Evolutionary conservation across 2,329 filamentous ascomycete genomes (phyloP), one percentile per base, ranked within the genome.

Genomic region (Colletotrichum falcatum): DNA sequence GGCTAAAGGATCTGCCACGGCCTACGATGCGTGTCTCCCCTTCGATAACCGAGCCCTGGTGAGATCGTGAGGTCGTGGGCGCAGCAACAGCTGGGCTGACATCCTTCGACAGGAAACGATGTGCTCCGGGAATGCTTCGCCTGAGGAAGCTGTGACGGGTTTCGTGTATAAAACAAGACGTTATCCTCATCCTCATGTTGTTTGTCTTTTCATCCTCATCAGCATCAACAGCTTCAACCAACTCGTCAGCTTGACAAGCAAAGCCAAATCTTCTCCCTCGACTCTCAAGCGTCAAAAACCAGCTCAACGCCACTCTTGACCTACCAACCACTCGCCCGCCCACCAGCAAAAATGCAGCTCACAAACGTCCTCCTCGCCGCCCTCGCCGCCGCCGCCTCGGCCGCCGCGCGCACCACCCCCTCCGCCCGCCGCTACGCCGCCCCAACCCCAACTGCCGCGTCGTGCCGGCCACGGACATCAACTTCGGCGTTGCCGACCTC

Each of bases 401-500:
- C 30, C 35, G 58, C 64, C 23, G 49, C 53, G n/a, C 26, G 56
- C 51, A 51, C 58, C 12, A 60, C 51, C 64, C 61, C 35, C 14
- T 44, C 67, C 44, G 58, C 51, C 28, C 67, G 63, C 30, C 66
- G 62, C 62, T 42, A 37, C 30, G 48, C 63, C 54, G 26, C 39
- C 44, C 35, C n/a, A 44, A 42, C 26, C 42, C 55, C n/a, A n/a
- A 26, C 12, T 70, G 64, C 64, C 49, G 44, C 33, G 35, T 60
- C 67, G 37, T 70, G 51, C 49, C 62, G 23, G 56, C 67, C 44
- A 23, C 42, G 26, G 67, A 70, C 44, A 30, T 54, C 8, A 66
- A 70, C 58, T 70, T 70, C 12, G 56, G 56, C 49, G 67, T 70
- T 35, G 63, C 64, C 8, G 64, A 66, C 64, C 58, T 67, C 16